Evolutionary conservation across 306 rosid genomes (phyloP), one percentile per base, ranked within the genome.

Genomic region (Begonia loranthoides): DNA sequence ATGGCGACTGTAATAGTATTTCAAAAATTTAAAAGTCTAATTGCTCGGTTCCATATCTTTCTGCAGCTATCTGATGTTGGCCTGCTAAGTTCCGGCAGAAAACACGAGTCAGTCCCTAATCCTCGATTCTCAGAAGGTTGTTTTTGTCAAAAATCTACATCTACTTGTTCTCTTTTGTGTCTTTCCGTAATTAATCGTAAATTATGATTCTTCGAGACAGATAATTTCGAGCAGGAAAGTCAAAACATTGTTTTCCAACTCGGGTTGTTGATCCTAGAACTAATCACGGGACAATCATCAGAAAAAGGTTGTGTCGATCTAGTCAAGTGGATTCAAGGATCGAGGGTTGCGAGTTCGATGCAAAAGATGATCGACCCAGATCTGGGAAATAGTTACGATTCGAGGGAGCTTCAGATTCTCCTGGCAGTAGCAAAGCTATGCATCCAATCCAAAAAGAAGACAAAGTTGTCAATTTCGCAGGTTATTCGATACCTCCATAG

Each of bases 281-380:
- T 85, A n/a, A 62, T 89, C 41, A 85, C 95, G 0, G 95, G 97
- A 49, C 97, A 76, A 60, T 85, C 90, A 41, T 79, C 94, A 12
- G 90, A 82, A 61, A 73, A 78, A 75, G 73, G 80, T 28, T 80
- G 79, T 41, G 68, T 73, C 0, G 87, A 85, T 63, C 69, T 85
- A 47, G 73, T 89, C 51, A 78, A 74, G 49, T 85, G 97, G 97
- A 79, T 89, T 52, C 90, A 75, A 66, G 90, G 72, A 65, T 67
- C 90, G 11, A 65, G 79, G 24, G 76, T 82, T 70, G 66, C 71
- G 56, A 76, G 61, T 59, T 82, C 95, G 21, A 73, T 89, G 52
- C 73, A 79, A 69, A 79, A 85, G 57, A 89, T 89, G 97, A 67
- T 89, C 57, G 97, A 89, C 58, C 97, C 97, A 9, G 95, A 89